Evolutionary conservation across 441 rosid genomes (phyloP), one percentile per base, ranked within the genome.

Genomic region (Hura crepitans): DNA sequence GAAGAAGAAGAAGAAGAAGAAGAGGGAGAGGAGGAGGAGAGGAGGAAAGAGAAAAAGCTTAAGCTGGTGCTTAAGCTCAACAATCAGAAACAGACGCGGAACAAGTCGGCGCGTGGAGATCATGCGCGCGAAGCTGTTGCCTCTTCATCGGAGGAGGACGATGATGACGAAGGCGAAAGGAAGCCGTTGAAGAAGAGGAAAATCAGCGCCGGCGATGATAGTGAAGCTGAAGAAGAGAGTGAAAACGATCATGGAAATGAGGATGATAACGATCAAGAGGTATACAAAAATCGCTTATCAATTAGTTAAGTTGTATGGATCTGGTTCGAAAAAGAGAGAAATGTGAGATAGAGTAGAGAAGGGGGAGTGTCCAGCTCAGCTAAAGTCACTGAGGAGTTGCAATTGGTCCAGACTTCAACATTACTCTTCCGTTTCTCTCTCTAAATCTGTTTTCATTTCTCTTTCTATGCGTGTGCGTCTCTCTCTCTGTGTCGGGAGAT

Each of bases 11-110:
- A n/a, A n/a, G n/a, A n/a, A n/a, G n/a, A n/a, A n/a, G n/a, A n/a
- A n/a, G n/a, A 75, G 61, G 83, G 78, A 72, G 85, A 81, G 76
- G 78, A 65, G 25, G 73, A 69, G 57, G 82, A 76, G 84, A 75
- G 81, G 73, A 79, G 83, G 83, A 83, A 82, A 62, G 87, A 87
- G 86, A 91, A 83, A 88, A 85, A 89, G 86, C 79, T 85, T 15
- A 86, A 88, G 77, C 89, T 86, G 42, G 86, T 89, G 13, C 75
- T 86, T 5, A 88, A 86, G 82, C 88, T 92, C 27, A 49, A 78
- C 9, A 78, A 71, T 62, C 65, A 77, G 54, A 80, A 81, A 66
- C 84, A 83, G 73, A 79, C 71, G 55, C 71, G 80, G 62, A 82
- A 78, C 13, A 77, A 45, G 58, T 58, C 72, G 64, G 71, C 76